These are phyloP conservation scores for Claviceps purpurea DNA, from an alignment of 2,329 filamentous ascomycete genomes.

Conservation along the genomic window DNA sequence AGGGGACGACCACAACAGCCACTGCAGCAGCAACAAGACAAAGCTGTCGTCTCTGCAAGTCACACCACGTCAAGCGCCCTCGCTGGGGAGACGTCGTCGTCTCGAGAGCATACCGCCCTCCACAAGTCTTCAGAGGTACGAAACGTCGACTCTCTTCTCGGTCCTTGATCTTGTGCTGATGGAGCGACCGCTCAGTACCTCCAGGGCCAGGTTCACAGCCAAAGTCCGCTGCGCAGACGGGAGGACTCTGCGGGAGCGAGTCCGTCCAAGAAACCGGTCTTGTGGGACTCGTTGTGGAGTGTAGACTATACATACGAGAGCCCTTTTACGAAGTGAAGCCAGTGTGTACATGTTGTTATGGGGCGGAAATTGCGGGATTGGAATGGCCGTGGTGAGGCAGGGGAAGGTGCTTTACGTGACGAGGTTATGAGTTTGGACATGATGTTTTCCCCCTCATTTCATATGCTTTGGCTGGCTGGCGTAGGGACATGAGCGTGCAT, in stretches of 20 bases:
- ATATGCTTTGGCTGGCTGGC: too few species aligned
- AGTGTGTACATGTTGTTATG: too few species aligned
- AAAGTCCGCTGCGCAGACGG: conserved; percentile 18
- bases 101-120: conserved; percentile 8
- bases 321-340: conserved; percentile 14
- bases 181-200: conserved; percentile 2
- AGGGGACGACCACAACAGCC: background rate
- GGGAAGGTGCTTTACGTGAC: too few species aligned
- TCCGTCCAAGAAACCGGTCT: conserved; percentile 36
- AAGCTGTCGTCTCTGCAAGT: background rate
- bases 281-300: conserved; percentile 51
- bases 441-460: too few species aligned
- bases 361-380: too few species aligned
- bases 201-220: conserved; percentile 9
- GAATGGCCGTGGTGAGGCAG: too few species aligned
- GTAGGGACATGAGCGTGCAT: too few species aligned
- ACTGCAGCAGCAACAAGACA: background rate
- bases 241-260: conserved; percentile 27
- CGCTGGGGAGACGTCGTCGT: conserved; percentile 12
- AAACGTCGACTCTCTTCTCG: conserved; percentile 36
- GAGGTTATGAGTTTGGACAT: too few species aligned
- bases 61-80: conserved; percentile 6
- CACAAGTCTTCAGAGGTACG: conserved; percentile 36
- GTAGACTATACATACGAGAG: conserved; percentile 44
- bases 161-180: conserved; percentile 22